A percentile compares a stretch with the other conserved stretches of the same genome.
These are phyloP conservation scores for Aureobasidium mangrovei DNA, from an alignment of 2,329 filamentous ascomycete species.

Conservation along the genomic window DNA sequence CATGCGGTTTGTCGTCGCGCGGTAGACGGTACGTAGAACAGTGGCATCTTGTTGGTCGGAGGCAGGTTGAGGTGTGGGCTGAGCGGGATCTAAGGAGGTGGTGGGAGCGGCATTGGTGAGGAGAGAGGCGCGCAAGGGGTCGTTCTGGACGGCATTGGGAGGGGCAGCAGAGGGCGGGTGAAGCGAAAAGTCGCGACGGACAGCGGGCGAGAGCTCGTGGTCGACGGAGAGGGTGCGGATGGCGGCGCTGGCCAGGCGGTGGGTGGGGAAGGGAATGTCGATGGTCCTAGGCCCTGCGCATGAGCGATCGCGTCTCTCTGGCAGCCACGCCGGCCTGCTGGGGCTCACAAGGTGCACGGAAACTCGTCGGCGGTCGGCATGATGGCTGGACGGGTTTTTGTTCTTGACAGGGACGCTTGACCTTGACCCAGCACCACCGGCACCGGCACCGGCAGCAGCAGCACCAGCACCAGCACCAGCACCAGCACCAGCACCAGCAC, in stretches of 20 bases:
- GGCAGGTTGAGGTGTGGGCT: neutral
- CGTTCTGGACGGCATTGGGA: slow-evolving; percentile 14
- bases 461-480: too few relatives aligned
- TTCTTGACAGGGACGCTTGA: neutral
- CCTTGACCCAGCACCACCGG: too few relatives aligned
- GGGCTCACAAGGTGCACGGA: slow-evolving; percentile 32
- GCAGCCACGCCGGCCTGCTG: neutral
- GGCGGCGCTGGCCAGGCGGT: slow-evolving; percentile 68
- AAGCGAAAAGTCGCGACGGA: slow-evolving; percentile 61
- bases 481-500: too few relatives aligned
- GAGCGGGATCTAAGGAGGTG: slow-evolving; percentile 14
- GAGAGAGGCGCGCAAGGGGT: slow-evolving; percentile 19
- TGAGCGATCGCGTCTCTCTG: neutral
- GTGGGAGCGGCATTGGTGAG: slow-evolving; percentile 16
- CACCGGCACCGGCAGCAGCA: too few relatives aligned
- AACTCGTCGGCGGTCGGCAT: slow-evolving; percentile 21
- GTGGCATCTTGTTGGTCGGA: slow-evolving; percentile 30
- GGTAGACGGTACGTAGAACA: slow-evolving; percentile 66
- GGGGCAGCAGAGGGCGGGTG: slow-evolving; percentile 14
- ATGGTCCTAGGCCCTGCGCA: slow-evolving; percentile 48
- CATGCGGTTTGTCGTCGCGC: slow-evolving; percentile 91
- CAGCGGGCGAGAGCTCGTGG: slow-evolving; percentile 76
- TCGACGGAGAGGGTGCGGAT: slow-evolving; percentile 73
- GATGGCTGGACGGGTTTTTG: neutral
- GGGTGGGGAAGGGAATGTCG: slow-evolving; percentile 70